phyloP scores from a whole-genome alignment of 2,329 filamentous ascomycete genomes.

The Apiospora saccharicola region DNA sequence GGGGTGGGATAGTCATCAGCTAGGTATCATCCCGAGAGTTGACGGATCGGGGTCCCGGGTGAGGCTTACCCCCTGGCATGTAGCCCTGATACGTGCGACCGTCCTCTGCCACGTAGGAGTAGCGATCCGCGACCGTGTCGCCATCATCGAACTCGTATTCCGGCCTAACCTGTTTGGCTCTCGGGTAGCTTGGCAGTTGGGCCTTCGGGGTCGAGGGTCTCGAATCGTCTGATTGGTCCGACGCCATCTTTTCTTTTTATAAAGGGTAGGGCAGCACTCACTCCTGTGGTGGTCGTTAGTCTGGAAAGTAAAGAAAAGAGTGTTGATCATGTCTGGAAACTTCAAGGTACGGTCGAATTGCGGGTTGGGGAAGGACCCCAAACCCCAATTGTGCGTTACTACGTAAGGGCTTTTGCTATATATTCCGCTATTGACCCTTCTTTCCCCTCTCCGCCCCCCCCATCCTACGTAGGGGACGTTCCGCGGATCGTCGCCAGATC shows the following conservation, averaged over 20 bases:
- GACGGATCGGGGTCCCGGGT: background rate
- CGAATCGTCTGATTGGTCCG: background rate
- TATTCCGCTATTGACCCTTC: too few species aligned
- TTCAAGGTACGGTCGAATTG: background rate
- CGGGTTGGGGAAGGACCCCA: background rate
- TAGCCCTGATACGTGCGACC: constrained; percentile 13
- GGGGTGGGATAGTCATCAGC: background rate
- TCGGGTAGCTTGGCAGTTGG: background rate
- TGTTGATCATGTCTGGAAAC: background rate
- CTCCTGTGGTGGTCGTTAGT: too few species aligned
- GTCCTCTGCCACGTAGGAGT: background rate
- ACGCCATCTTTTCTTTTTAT: background rate
- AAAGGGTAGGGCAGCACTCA: too few species aligned
- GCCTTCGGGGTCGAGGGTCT: background rate
- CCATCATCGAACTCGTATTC: background rate
- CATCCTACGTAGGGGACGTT: background rate
- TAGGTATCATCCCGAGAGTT: background rate
- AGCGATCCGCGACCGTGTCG: constrained; percentile 14
- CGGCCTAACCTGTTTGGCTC: constrained; percentile 19
- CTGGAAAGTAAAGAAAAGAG: background rate
- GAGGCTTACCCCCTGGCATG: constrained; percentile 16
- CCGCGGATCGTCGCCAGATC: background rate
- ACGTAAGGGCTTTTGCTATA: background rate
- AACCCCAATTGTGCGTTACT: background rate
- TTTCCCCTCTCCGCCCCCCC: background rate